These are phyloP conservation scores for Azolla pinnata DNA, from an alignment of 75 land plant species.

Conservation along the genomic window DNA sequence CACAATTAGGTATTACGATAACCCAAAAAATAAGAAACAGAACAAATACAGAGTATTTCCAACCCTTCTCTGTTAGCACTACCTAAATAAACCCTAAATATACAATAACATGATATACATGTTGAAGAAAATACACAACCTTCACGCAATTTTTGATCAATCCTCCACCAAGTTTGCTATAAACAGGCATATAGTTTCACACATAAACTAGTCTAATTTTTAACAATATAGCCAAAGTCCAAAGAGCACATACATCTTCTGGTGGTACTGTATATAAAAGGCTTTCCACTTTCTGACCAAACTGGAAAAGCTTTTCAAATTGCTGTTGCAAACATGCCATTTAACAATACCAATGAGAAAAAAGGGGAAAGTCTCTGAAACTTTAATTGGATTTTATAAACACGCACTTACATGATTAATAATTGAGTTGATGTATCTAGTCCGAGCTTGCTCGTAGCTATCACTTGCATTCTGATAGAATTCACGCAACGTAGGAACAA, in stretches of 20 bases:
- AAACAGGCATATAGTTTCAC: neutral
- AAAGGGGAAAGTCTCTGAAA: neutral
- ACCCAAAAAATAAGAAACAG: too few species aligned
- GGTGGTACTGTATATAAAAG: slow-evolving; percentile 71
- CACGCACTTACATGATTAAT: slow-evolving; percentile 67
- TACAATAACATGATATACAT: too few species aligned
- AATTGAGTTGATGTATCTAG: slow-evolving; percentile 72
- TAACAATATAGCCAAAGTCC: neutral
- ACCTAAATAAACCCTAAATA: too few species aligned
- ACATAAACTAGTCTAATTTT: neutral
- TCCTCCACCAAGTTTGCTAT: too few species aligned
- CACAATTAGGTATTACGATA: too few species aligned
- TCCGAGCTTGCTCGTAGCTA: slow-evolving; percentile 94
- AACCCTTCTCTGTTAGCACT: too few species aligned
- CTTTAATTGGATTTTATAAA: neutral
- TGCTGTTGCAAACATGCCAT: slow-evolving; percentile 45
- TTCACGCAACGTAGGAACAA: slow-evolving; percentile 84
- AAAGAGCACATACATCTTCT: slow-evolving; percentile 62
- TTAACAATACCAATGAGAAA: too few species aligned
- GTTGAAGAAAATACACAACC: too few species aligned
- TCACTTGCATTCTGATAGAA: slow-evolving; percentile 99
- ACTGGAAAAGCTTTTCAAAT: slow-evolving; percentile 91
- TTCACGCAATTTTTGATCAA: too few species aligned
- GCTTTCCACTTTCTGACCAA: slow-evolving; percentile 79
- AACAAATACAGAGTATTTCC: too few species aligned